Evolutionary conservation across 2,329 filamentous ascomycete species (phyloP).

Genomic region (Seiridium unicorne): DNA sequence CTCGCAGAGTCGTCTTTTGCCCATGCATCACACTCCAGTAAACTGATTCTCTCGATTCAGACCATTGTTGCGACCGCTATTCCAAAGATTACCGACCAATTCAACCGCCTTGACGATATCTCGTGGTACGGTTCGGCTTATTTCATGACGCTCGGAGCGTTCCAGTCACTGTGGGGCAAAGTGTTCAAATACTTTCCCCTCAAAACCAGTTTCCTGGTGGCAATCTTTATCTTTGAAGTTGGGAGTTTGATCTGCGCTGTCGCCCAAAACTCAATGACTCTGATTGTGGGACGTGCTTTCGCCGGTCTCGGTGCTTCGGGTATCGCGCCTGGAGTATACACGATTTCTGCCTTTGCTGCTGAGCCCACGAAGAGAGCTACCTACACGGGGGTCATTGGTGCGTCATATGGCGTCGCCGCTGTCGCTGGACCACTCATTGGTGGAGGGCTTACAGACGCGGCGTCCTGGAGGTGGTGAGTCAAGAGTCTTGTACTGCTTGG

Average conservation of each 20-base stretch:
- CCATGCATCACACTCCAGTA: no score
- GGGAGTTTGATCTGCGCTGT: slow-evolving; percentile 30
- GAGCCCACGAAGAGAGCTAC: neutral
- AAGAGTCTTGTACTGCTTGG: neutral
- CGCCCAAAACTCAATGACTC: slow-evolving; percentile 10
- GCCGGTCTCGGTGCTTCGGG: slow-evolving; percentile 31
- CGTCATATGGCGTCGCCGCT: slow-evolving; percentile 52
- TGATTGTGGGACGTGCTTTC: slow-evolving; percentile 18
- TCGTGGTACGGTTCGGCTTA: slow-evolving; percentile 26
- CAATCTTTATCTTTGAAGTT: slow-evolving; percentile 32
- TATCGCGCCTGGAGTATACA: slow-evolving; percentile 30
- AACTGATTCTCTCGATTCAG: no score
- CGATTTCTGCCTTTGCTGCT: slow-evolving; percentile 22
- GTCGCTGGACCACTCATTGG: slow-evolving; percentile 50
- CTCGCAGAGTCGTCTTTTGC: no score
- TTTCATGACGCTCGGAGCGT: neutral
- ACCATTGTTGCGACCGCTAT: slow-evolving; percentile 13
- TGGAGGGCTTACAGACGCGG: slow-evolving; percentile 47
- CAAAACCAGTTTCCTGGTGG: slow-evolving; percentile 25
- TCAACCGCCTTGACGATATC: slow-evolving; percentile 23
- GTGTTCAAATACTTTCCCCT: slow-evolving; percentile 32
- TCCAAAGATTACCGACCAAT: slow-evolving; percentile 24
- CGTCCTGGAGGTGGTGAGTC: slow-evolving; percentile 50
- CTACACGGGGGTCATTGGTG: slow-evolving; percentile 26
- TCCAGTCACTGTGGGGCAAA: slow-evolving; percentile 17